A percentile compares a stretch with the other conserved stretches of the same genome.
Evolutionary conservation across 805 yeast species (phyloP).

Genomic region (Ogataea pignaliae): DNA sequence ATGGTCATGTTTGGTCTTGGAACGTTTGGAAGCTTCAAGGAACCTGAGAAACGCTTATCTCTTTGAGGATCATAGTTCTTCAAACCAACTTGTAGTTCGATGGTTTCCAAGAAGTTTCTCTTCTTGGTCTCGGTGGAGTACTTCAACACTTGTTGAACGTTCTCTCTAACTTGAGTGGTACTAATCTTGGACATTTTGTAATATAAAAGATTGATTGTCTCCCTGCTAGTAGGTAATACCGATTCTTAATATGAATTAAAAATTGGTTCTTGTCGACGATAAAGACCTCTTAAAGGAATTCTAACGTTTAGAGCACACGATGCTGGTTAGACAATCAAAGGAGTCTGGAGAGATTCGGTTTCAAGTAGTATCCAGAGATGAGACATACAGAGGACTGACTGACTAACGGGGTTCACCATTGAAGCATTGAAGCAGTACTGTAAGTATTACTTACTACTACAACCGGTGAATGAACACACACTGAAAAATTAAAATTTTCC

Average conservation of each 20-base stretch:
- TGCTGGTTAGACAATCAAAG: no score
- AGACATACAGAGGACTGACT: no score
- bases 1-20: slow-evolving; percentile 99
- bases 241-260: slow-evolving; percentile 2
- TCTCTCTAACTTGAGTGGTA: slow-evolving; percentile 90
- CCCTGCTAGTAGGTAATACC: slow-evolving; percentile 57
- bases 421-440: no score
- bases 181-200: slow-evolving; percentile 80
- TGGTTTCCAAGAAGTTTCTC: slow-evolving; percentile 99
- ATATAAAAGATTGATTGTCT: slow-evolving; percentile 48
- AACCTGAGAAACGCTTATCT: slow-evolving; percentile 99
- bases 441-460: no score
- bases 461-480: no score
- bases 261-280: slow-evolving; percentile 50
- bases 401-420: no score
- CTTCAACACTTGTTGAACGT: slow-evolving; percentile 88
- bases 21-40: slow-evolving; percentile 95
- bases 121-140: slow-evolving; percentile 93
- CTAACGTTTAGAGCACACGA: no score
- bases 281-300: background rate
- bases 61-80: slow-evolving; percentile 99
- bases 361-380: background rate
- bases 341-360: no score
- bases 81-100: slow-evolving; percentile 98
- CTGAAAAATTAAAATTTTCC: background rate